Base-by-base conservation (phyloP, 176 grass and related monocot species). In the Carex littledalei region DNA sequence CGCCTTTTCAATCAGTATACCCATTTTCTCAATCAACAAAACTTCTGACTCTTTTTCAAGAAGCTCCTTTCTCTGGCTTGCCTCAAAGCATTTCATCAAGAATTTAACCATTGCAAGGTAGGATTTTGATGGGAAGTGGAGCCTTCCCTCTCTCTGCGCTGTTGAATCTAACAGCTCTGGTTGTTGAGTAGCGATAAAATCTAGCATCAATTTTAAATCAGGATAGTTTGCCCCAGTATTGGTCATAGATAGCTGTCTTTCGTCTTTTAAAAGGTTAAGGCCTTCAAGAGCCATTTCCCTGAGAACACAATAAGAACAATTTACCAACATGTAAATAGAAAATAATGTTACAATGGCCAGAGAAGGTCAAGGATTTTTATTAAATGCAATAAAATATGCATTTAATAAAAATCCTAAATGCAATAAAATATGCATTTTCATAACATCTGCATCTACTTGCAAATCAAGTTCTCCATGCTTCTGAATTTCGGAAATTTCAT, bases 271-370 rank as follows among this genome's bases (percentile, higher is more conserved):
- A 82, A 97, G 92, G 85, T 90, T 69, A 47, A 97, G 87, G 57
- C 94, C 92, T 84, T 84, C 88, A 84, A 97, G 89, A 87, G 94
- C 90, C 91, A 97, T 97, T 90, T 97, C 94, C 90, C 94, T 97
- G 89, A 81, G 64, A 89, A 60, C 87, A 84, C 16, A 85, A 47
- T 84, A 84, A 43, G 34, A 39, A 81, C 41, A 81, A 45, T 57
- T 43, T 3, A 41, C 54, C 2, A 35, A 81, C 26, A 62, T 81
- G 71, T 4, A 75, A 75, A 9, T 75, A 13, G 67, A 47, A 43
- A 65, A 11, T 49, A 72, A 72, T 47, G 7, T 21, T 72, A 20
- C 35, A 72, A 47, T 72, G 68, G 39, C 41, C 68, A 20, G 8
- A 72, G 68, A 45, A 72, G 39, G 39, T 34, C 21, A 13, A 67